Percentiles rank a stretch among this genome's conserved stretches.
These are phyloP conservation scores for Taphrina confusa DNA, from an alignment of 1,139 yeast species.

Conservation along the genomic window DNA sequence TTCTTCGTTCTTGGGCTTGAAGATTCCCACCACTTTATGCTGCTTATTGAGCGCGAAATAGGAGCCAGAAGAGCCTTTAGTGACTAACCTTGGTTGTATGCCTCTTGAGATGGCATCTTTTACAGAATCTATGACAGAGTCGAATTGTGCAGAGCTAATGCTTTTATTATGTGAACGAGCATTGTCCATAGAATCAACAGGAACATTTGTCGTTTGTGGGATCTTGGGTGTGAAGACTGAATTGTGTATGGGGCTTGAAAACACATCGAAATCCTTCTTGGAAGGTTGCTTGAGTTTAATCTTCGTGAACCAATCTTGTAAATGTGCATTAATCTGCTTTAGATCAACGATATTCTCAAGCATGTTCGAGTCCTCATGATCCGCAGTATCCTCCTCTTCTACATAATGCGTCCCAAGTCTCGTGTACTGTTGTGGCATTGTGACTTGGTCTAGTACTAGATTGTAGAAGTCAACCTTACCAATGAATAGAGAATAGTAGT, in stretches of 20 bases:
- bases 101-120: constrained; percentile 52
- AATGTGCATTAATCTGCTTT: constrained; percentile 35
- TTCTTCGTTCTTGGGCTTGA: constrained; percentile 79
- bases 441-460: too few relatives aligned
- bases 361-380: constrained; percentile 11
- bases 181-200: not conserved
- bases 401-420: constrained; percentile 4
- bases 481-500: too few relatives aligned
- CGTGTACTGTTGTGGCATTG: constrained; percentile 11
- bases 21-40: constrained; percentile 56
- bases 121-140: constrained; percentile 49
- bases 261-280: constrained; percentile 22
- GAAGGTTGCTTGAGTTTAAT: constrained; percentile 21
- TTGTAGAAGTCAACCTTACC: too few relatives aligned
- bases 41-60: constrained; percentile 57
- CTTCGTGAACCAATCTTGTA: constrained; percentile 35
- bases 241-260: constrained; percentile 21
- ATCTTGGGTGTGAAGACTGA: constrained; percentile 29
- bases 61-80: constrained; percentile 72
- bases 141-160: constrained; percentile 49
- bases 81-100: constrained; percentile 56
- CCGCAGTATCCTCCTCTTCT: constrained; percentile 6
- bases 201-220: not conserved
- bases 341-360: constrained; percentile 34
- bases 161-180: constrained; percentile 25